Evolutionary conservation across 2,329 filamentous ascomycete genomes (phyloP).

Genomic region (Bipolaris gigantea): DNA sequence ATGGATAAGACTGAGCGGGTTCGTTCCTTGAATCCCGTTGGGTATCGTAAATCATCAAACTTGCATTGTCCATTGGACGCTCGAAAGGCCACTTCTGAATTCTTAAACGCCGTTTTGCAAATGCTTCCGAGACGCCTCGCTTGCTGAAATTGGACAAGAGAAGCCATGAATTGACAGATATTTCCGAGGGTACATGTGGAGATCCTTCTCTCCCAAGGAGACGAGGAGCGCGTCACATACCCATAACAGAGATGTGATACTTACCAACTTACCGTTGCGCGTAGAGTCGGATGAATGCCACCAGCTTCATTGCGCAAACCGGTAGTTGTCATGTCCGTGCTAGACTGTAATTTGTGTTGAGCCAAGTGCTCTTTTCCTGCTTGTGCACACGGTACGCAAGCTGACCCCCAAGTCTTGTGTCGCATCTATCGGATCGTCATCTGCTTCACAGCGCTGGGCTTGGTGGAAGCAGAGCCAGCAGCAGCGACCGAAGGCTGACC

Average conservation of each 20-base stretch:
- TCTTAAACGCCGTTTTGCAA: slow-evolving; percentile 24
- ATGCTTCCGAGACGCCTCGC: slow-evolving; percentile 40
- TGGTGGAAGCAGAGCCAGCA: slow-evolving; percentile 73
- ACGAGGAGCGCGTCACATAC: slow-evolving; percentile 44
- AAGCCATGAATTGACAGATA: slow-evolving; percentile 25
- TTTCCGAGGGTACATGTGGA: slow-evolving; percentile 40
- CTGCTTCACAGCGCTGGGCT: slow-evolving; percentile 81
- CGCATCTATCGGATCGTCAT: slow-evolving; percentile 66
- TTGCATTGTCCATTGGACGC: slow-evolving; percentile 27
- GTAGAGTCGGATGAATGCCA: slow-evolving; percentile 40
- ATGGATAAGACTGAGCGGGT: slow-evolving; percentile 8
- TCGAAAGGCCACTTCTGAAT: slow-evolving; percentile 23
- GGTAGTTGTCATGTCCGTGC: slow-evolving; percentile 24
- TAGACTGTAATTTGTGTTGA: slow-evolving; percentile 18
- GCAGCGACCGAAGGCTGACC: slow-evolving; percentile 67
- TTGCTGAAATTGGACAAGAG: slow-evolving; percentile 25
- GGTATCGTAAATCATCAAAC: slow-evolving; percentile 24
- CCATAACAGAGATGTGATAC: slow-evolving; percentile 46
- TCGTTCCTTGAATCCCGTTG: slow-evolving; percentile 1
- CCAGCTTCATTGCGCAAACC: slow-evolving; percentile 45
- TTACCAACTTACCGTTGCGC: slow-evolving; percentile 49
- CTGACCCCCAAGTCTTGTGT: neutral
- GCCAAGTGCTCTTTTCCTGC: slow-evolving; percentile 16
- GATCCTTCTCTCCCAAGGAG: slow-evolving; percentile 20
- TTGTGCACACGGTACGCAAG: neutral